These are phyloP conservation scores for Eimeria tenella DNA, from an alignment of 169 alveolate genomes.

Conservation along the genomic window DNA sequence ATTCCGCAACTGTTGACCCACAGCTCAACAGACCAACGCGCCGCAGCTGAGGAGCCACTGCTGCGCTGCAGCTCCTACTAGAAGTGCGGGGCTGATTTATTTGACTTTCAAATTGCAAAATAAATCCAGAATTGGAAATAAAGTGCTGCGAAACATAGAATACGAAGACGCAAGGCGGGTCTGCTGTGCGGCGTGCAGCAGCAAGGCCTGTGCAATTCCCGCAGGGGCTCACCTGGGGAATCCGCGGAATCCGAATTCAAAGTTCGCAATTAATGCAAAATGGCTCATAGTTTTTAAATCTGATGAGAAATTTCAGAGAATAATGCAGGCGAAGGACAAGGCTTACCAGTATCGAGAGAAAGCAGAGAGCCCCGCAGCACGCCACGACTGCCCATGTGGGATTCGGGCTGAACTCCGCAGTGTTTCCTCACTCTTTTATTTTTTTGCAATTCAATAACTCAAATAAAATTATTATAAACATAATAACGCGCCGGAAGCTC, in stretches of 20 bases:
- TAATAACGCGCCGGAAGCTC: too few relatives aligned
- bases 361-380: conserved; percentile 51
- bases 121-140: too few relatives aligned
- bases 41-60: conserved; percentile 4
- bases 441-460: too few relatives aligned
- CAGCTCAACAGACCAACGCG: conserved; percentile 1
- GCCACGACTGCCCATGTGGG: conserved; percentile 22
- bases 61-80: too few relatives aligned
- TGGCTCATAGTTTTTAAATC: background rate
- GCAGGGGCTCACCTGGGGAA: background rate
- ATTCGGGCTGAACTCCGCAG: background rate
- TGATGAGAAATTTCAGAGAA: background rate
- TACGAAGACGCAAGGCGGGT: too few relatives aligned
- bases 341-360: background rate
- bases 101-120: too few relatives aligned
- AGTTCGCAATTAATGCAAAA: background rate
- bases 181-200: too few relatives aligned
- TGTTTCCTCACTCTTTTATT: too few relatives aligned
- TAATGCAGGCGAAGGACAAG: background rate
- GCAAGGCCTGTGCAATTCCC: background rate
- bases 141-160: too few relatives aligned
- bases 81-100: too few relatives aligned
- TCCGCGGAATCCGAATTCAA: background rate
- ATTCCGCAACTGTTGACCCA: background rate
- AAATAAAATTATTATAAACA: too few relatives aligned